A percentile compares a stretch with the other conserved stretches of the same genome.
These are phyloP conservation scores for Ogataea hybrid DNA, from an alignment of 1,139 yeast species.

Conservation along the genomic window DNA sequence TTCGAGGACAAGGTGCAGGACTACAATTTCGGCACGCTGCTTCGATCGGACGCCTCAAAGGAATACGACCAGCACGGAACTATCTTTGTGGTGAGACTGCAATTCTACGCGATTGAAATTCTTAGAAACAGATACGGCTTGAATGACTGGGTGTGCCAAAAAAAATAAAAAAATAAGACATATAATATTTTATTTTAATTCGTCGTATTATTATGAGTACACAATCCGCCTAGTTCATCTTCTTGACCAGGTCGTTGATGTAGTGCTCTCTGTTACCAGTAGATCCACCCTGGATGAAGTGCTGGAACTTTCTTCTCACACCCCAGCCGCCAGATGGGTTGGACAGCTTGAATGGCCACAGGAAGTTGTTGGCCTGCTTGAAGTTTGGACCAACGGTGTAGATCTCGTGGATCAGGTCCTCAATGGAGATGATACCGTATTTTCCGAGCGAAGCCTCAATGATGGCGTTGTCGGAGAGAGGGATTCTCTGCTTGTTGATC, in stretches of 20 bases:
- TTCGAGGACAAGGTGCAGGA: slow-evolving; percentile 81
- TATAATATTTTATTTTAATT: neutral
- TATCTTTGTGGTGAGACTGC: slow-evolving; percentile 87
- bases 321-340: slow-evolving; percentile 99
- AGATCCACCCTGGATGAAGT: slow-evolving; percentile 99
- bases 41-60: slow-evolving; percentile 65
- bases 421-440: slow-evolving; percentile 94
- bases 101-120: slow-evolving; percentile 92
- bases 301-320: slow-evolving; percentile 98
- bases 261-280: slow-evolving; percentile 99
- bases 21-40: slow-evolving; percentile 91
- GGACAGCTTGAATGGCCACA: slow-evolving; percentile 99
- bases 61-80: slow-evolving; percentile 86
- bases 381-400: slow-evolving; percentile 99
- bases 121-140: slow-evolving; percentile 88
- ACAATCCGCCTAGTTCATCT: slow-evolving; percentile 68
- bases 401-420: slow-evolving; percentile 98
- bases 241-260: slow-evolving; percentile 97
- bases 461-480: slow-evolving; percentile 91
- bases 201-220: slow-evolving; percentile 8
- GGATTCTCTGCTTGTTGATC: slow-evolving; percentile 97
- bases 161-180: slow-evolving; percentile 5
- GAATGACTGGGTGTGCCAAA: slow-evolving; percentile 75
- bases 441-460: slow-evolving; percentile 93
- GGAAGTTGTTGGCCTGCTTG: slow-evolving; percentile 99